Evolutionary conservation across 2,329 filamentous ascomycete genomes (phyloP).

Genomic region (Diaporthe humulicola): DNA sequence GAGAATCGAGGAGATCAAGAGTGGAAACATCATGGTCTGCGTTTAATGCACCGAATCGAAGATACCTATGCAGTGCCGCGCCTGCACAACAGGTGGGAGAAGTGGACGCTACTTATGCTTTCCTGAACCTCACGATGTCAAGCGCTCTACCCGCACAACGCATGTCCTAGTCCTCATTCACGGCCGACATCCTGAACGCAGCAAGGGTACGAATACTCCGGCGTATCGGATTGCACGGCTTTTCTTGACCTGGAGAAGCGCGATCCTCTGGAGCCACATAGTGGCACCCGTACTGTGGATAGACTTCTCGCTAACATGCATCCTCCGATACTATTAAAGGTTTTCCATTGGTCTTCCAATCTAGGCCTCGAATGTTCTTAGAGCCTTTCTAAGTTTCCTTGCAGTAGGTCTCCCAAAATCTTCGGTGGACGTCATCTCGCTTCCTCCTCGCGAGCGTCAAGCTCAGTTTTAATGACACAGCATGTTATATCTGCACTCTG

Average conservation of each 20-base stretch:
- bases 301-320: constrained; percentile 12
- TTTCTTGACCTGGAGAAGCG: background rate
- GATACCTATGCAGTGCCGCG: background rate
- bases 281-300: background rate
- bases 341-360: no score
- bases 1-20: background rate
- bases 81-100: background rate
- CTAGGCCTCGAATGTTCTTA: background rate
- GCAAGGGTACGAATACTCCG: background rate
- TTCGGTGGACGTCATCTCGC: background rate
- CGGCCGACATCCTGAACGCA: background rate
- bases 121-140: background rate
- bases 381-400: background rate
- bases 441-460: background rate
- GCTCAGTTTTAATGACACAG: background rate
- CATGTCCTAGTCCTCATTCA: background rate
- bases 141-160: background rate
- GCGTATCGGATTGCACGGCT: background rate
- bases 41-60: background rate
- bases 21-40: background rate
- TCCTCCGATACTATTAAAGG: background rate
- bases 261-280: background rate
- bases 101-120: background rate
- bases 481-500: background rate
- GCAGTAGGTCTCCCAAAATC: background rate